Evolutionary conservation across 2,329 filamentous ascomycete genomes (phyloP), one percentile per base, ranked within the genome.

Genomic region (Pseudocercospora fuligena): DNA sequence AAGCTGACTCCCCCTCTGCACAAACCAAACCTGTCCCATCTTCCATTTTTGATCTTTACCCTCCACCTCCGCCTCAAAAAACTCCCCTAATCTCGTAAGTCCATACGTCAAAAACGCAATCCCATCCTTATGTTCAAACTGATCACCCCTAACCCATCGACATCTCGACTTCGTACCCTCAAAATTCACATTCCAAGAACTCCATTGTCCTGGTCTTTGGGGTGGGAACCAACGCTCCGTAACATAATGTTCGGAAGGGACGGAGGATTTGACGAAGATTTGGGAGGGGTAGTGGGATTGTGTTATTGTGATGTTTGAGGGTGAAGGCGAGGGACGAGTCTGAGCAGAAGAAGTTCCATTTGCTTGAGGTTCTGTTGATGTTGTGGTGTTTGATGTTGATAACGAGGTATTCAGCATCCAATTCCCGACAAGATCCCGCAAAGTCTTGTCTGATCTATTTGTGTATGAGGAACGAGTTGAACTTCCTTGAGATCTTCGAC

Each of bases 211-310:
- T 2, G 29, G 21, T 6, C 47, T 53, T 19, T 70, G 69, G 1
- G 66, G 57, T 11, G 69, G 69, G 51, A 67, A 70, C 66, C 64
- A 68, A 3, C 65, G 46, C 25, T 67, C 66, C 16, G 66, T 70
- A 8, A 40, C 11, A 16, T 49, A 31, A 1, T 47, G 60, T 19
- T 23, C 25, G n/a, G 14, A 33, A 4, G 16, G n/a, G 11, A 7
- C 19, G 12, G 40, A 25, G 7, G 29, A 60, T 64, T 68, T 69
- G 21, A 68, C 49, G 60, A 65, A 68, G 3, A 70, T 63, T 46
- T 70, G 69, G 11, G 51, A 54, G 7, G 69, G 69, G 27, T 70
- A 70, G 31, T 70, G 60, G 1, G 66, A 68, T 64, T 70, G 68
- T 1, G 61, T 64, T 23, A 70, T 70, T 4, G 25, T 54, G 3